Evolutionary conservation across 306 rosid genomes (phyloP).

Genomic region (Medicago ruthenica): DNA sequence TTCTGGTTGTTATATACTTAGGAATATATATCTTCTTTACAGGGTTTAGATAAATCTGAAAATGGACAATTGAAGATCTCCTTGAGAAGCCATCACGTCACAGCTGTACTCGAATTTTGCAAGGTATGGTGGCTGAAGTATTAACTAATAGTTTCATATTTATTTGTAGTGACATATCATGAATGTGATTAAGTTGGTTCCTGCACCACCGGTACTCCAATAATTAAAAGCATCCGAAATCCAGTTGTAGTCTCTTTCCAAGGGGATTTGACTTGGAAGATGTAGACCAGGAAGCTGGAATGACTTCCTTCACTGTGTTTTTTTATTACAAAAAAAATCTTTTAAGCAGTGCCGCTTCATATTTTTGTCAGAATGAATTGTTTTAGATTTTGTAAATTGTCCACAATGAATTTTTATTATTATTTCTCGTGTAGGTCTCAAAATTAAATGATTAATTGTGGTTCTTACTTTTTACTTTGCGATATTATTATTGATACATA

Average conservation of each 20-base stretch:
- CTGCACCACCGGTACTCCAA: slow-evolving; percentile 14
- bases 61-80: slow-evolving; percentile 78
- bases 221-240: slow-evolving; percentile 10
- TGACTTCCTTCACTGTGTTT: slow-evolving; percentile 2
- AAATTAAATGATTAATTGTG: neutral
- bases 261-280: slow-evolving; percentile 26
- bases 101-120: slow-evolving; percentile 84
- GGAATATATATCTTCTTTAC: slow-evolving; percentile 41
- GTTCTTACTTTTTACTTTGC: slow-evolving; percentile 35
- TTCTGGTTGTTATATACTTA: slow-evolving; percentile 14
- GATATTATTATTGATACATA: neutral
- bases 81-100: slow-evolving; percentile 75
- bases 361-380: slow-evolving; percentile 1
- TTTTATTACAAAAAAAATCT: neutral
- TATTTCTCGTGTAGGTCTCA: neutral
- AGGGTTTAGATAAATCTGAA: slow-evolving; percentile 77
- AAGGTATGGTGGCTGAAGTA: slow-evolving; percentile 60
- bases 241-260: slow-evolving; percentile 18
- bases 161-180: slow-evolving; percentile 29
- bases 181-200: slow-evolving; percentile 11
- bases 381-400: neutral
- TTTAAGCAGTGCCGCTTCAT: neutral
- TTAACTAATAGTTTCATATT: slow-evolving; percentile 6
- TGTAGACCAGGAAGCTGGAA: slow-evolving; percentile 13
- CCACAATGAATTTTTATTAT: slow-evolving; percentile 20